Evolutionary conservation across 257 asterid genomes (phyloP).

Genomic region (Gardenia jasminoides): DNA sequence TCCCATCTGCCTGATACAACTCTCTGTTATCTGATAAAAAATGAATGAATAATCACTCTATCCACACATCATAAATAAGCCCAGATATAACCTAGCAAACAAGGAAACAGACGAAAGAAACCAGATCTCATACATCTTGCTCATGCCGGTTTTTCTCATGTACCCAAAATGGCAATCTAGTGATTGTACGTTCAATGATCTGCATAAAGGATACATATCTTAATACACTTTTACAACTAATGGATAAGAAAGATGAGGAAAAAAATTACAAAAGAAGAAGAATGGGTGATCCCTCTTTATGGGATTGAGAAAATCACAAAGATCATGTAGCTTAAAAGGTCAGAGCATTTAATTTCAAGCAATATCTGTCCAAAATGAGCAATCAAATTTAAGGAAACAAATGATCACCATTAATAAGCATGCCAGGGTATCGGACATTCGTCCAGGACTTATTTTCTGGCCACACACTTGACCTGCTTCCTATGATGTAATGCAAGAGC

Average conservation of each 20-base stretch:
- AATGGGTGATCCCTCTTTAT: not conserved
- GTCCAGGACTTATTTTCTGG: not conserved
- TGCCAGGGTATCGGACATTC: not conserved
- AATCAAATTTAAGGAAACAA: not conserved
- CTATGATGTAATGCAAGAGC: too few species aligned
- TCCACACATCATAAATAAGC: not conserved
- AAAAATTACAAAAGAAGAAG: not conserved
- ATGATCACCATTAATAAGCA: not conserved
- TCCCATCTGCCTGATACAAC: slow-evolving; percentile 73
- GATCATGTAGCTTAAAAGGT: not conserved
- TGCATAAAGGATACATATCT: slow-evolving; percentile 30
- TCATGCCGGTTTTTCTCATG: slow-evolving; percentile 91
- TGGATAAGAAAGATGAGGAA: not conserved
- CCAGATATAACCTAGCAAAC: slow-evolving; percentile 8
- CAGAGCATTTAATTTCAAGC: not conserved
- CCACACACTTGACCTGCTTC: not conserved
- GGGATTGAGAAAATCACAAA: not conserved
- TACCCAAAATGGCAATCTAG: slow-evolving; percentile 73
- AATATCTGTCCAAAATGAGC: not conserved
- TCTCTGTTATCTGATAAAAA: slow-evolving; percentile 67
- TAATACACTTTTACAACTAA: not conserved
- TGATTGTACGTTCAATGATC: slow-evolving; percentile 56
- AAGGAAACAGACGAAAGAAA: not conserved
- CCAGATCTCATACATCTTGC: slow-evolving; percentile 61
- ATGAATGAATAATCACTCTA: not conserved